Conservation (phyloP, 2,329 filamentous ascomycete species). For the Nectriaceae sp. region DNA sequence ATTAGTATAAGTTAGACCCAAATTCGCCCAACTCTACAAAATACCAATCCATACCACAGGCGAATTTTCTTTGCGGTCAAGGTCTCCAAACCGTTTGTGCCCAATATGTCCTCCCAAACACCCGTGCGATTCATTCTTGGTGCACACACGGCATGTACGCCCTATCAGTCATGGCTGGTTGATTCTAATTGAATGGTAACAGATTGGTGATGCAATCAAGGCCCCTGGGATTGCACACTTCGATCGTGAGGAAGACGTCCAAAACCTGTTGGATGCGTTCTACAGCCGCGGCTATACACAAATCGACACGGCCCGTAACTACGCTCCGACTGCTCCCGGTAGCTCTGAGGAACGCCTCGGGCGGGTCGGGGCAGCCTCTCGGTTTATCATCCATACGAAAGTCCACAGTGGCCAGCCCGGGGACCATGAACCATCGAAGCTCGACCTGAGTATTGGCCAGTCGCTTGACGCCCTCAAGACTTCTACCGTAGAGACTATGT, state of each 20-base stretch:
- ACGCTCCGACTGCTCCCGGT: conserved; percentile 28
- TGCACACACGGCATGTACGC: too few relatives aligned
- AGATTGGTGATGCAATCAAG: conserved; percentile 24
- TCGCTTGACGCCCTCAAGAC: conserved; percentile 34
- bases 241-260: conserved; percentile 29
- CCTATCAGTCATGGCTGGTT: too few relatives aligned
- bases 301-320: conserved; percentile 36
- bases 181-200: background rate
- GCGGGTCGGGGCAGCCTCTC: conserved; percentile 24
- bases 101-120: too few relatives aligned
- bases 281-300: conserved; percentile 27
- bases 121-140: too few relatives aligned
- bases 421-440: conserved; percentile 28
- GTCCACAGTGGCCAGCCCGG: conserved; percentile 28
- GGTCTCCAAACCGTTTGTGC: too few relatives aligned
- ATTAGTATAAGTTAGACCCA: too few relatives aligned
- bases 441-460: conserved; percentile 31
- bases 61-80: too few relatives aligned
- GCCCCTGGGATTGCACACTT: conserved; percentile 27
- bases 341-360: conserved; percentile 35
- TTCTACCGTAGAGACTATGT: conserved; percentile 21
- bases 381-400: conserved; percentile 40
- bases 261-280: conserved; percentile 17
- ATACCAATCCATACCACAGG: too few relatives aligned
- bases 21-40: too few relatives aligned